phyloP scores from a whole-genome alignment of 441 rosid species.

The Macaranga tanarius region DNA sequence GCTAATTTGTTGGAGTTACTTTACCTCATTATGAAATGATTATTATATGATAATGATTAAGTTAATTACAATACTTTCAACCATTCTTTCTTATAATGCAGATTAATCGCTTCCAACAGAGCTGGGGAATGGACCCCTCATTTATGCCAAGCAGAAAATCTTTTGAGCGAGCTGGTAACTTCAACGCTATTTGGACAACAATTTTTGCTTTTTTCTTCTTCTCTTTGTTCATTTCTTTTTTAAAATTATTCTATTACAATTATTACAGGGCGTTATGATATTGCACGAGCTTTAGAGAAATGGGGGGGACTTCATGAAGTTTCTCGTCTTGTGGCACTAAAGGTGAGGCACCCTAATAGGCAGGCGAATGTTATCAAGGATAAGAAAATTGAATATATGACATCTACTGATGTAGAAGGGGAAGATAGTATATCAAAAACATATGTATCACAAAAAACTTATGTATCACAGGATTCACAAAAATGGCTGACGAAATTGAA shows the following conservation, averaged over 20 bases:
- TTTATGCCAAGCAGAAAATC: slow-evolving; percentile 94
- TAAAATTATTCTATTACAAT: not conserved
- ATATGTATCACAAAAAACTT: slow-evolving; percentile 50
- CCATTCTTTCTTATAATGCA: slow-evolving; percentile 24
- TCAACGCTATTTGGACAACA: not conserved
- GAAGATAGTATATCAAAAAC: slow-evolving; percentile 43
- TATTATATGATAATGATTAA: not conserved
- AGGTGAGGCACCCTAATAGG: slow-evolving; percentile 72
- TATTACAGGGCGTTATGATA: slow-evolving; percentile 79
- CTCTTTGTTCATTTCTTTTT: not conserved
- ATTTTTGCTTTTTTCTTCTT: not conserved
- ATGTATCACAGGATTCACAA: slow-evolving; percentile 67
- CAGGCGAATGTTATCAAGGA: slow-evolving; percentile 47
- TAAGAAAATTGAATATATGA: slow-evolving; percentile 36
- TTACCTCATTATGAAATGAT: not conserved
- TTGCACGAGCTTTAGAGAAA: slow-evolving; percentile 93
- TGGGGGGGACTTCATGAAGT: slow-evolving; percentile 97
- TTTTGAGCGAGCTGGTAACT: slow-evolving; percentile 89
- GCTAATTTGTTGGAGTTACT: not conserved
- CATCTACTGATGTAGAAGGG: slow-evolving; percentile 26
- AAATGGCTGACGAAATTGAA: slow-evolving; percentile 68
- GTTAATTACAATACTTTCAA: not conserved
- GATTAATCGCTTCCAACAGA: slow-evolving; percentile 74
- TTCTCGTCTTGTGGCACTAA: slow-evolving; percentile 73
- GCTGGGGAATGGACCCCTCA: slow-evolving; percentile 97